A percentile compares a stretch with the other conserved stretches of the same genome.
Evolutionary conservation across 2,329 filamentous ascomycete species (phyloP).

Genomic region (Sporothrix schenckii): DNA sequence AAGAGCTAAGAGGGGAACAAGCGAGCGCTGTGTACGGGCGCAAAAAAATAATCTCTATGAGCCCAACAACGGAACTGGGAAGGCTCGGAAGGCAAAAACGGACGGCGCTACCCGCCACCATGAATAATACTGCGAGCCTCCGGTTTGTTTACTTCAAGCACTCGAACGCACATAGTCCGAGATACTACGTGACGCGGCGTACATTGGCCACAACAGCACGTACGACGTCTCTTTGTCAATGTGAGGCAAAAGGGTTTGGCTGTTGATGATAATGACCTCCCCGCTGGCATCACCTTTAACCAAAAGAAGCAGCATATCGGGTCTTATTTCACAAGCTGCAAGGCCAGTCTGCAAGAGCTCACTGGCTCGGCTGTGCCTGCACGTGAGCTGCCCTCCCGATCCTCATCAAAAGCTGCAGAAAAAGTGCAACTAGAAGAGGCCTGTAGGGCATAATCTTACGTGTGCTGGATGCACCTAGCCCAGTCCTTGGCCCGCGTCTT

Average conservation of each 20-base stretch:
- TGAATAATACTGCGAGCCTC: not conserved
- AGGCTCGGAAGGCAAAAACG: not conserved
- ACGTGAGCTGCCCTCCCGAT: constrained; percentile 12
- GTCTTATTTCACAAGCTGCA: constrained; percentile 4
- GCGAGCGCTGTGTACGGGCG: not conserved
- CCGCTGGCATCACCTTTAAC: not conserved
- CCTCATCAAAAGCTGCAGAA: not conserved
- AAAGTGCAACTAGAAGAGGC: not conserved
- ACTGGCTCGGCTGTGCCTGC: constrained; percentile 24
- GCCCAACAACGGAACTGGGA: not conserved
- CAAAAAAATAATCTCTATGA: not conserved
- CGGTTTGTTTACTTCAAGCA: not conserved
- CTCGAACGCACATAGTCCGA: not conserved
- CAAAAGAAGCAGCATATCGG: not conserved
- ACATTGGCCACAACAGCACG: not conserved
- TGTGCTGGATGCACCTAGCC: constrained; percentile 10
- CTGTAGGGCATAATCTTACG: constrained; percentile 20
- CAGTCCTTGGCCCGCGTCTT: not conserved
- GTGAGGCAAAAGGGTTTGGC: not conserved
- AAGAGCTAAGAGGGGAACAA: not conserved
- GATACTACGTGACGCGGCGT: not conserved
- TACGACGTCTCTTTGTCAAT: not conserved
- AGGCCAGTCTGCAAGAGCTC: not conserved
- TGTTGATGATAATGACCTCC: no score
- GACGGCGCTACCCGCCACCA: constrained; percentile 19